These are phyloP conservation scores for Phytophthora macrochlamydospora DNA, from an alignment of 352 stramenopile genomes.

Conservation along the genomic window DNA sequence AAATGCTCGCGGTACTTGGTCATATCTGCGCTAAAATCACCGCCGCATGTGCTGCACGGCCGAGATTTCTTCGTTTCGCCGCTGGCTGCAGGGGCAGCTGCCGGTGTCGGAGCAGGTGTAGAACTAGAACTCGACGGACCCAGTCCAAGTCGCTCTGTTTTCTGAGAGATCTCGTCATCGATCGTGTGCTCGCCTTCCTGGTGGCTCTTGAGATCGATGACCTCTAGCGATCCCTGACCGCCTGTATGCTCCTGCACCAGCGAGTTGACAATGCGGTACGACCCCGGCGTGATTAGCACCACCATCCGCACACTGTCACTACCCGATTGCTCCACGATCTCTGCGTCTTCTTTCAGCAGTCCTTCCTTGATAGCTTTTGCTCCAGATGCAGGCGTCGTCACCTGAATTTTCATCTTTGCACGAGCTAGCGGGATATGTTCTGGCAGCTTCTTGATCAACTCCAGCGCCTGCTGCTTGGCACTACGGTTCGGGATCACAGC, in stretches of 20 bases:
- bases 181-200: conserved; percentile 92
- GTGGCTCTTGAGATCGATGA: conserved; percentile 93
- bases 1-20: conserved; percentile 94
- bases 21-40: conserved; percentile 87
- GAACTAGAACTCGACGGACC: conserved; percentile 21
- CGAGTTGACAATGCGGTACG: conserved; percentile 78
- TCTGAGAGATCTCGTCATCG: conserved; percentile 91
- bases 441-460: conserved; percentile 95
- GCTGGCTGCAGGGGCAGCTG: conserved; percentile 4
- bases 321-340: conserved; percentile 70
- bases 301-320: conserved; percentile 65
- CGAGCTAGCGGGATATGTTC: conserved; percentile 94
- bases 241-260: conserved; percentile 68
- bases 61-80: conserved; percentile 50
- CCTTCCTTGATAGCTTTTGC: conserved; percentile 63
- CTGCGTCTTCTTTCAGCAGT: conserved; percentile 65
- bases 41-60: conserved; percentile 93
- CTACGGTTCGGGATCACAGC: conserved; percentile 93
- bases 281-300: conserved; percentile 75
- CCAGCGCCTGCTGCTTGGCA: conserved; percentile 97
- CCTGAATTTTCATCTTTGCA: conserved; percentile 97
- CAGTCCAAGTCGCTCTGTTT: conserved; percentile 75
- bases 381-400: conserved; percentile 59
- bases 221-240: conserved; percentile 80
- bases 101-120: conserved; percentile 7